Percentiles rank a stretch among this genome's conserved stretches.
These are phyloP conservation scores for Carex kokanica DNA, from an alignment of 176 grass and related monocot species.

Conservation along the genomic window DNA sequence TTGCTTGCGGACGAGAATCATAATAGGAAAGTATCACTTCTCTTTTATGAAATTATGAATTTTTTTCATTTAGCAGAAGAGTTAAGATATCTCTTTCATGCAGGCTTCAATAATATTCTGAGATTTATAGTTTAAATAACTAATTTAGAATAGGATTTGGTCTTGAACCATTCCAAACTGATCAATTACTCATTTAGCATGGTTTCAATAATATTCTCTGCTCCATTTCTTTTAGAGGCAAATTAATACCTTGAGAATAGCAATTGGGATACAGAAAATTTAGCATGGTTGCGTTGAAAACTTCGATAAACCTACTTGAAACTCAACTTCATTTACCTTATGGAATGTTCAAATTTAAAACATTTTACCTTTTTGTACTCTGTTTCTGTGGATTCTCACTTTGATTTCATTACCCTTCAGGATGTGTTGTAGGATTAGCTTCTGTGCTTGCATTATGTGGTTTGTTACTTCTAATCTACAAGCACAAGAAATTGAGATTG, in stretches of 20 bases:
- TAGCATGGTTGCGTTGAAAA: neutral
- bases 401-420: conserved; percentile 15
- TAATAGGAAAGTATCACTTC: neutral
- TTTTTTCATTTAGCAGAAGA: too few species aligned
- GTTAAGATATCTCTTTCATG: too few species aligned
- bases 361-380: too few species aligned
- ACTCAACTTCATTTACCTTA: neutral
- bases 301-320: neutral
- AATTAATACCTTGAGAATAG: neutral
- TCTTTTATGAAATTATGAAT: neutral
- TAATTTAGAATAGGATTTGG: conserved; percentile 32
- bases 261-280: neutral
- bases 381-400: neutral
- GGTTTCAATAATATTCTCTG: too few species aligned
- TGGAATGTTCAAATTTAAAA: neutral
- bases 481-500: conserved; percentile 37
- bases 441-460: neutral
- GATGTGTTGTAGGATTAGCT: neutral
- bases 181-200: too few species aligned
- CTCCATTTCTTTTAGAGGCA: neutral
- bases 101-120: too few species aligned
- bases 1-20: neutral
- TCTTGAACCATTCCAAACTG: too few species aligned
- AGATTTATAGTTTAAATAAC: too few species aligned
- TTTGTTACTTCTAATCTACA: neutral